Percentiles rank a stretch among this genome's conserved stretches.
Evolutionary conservation across 2,329 filamentous ascomycete species (phyloP).

Genomic region (Kalaharituber pfeilii): DNA sequence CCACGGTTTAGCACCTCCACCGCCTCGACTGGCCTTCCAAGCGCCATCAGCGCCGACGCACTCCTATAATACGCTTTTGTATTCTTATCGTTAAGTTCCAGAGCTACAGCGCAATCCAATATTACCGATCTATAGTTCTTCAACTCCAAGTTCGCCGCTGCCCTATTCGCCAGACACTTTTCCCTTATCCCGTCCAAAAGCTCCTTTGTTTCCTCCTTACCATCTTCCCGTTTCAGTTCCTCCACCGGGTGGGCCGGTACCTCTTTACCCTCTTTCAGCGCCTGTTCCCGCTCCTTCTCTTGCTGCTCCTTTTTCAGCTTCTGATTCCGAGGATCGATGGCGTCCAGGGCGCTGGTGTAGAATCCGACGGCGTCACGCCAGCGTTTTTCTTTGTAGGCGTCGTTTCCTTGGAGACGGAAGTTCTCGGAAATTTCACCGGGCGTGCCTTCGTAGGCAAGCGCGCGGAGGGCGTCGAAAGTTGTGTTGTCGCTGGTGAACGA

Average conservation of each 20-base stretch:
- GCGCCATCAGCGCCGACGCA: conserved; percentile 55
- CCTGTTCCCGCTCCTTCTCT: no score
- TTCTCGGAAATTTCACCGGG: conserved; percentile 63
- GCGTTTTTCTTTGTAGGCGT: conserved; percentile 54
- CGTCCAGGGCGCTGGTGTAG: conserved; percentile 68
- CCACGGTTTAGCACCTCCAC: conserved; percentile 61
- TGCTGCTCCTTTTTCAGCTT: no score
- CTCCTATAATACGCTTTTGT: conserved; percentile 86
- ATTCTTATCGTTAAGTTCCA: conserved; percentile 63
- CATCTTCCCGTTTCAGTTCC: no score
- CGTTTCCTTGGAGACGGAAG: conserved; percentile 75
- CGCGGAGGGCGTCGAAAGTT: conserved; percentile 62
- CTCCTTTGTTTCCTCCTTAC: no score
- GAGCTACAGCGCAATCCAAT: conserved; percentile 61
- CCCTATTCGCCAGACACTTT: conserved; percentile 67
- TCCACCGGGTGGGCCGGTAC: no score
- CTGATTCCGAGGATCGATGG: conserved; percentile 42
- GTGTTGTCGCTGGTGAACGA: conserved; percentile 12
- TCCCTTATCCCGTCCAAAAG: conserved; percentile 43
- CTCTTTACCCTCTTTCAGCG: conserved; percentile 28
- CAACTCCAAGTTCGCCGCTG: conserved; percentile 74
- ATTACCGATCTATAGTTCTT: conserved; percentile 77
- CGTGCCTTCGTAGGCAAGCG: conserved; percentile 83
- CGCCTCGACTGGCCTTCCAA: conserved; percentile 65
- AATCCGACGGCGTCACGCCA: conserved; percentile 80